Evolutionary conservation across 192 early-diverging fungal species (phyloP).

Genomic region (Coemansia sp.): DNA sequence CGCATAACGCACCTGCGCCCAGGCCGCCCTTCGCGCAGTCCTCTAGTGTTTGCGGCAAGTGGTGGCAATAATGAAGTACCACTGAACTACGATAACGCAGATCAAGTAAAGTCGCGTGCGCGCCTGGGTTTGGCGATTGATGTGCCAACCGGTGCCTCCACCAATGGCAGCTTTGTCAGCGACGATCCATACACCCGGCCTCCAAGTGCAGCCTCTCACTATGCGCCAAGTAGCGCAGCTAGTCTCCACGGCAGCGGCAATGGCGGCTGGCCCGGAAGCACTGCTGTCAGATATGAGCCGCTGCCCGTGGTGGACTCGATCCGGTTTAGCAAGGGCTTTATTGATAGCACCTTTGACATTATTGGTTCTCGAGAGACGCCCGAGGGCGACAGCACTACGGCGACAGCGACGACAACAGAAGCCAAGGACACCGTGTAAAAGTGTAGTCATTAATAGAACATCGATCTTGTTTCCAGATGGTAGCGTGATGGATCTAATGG

Average conservation of each 20-base stretch:
- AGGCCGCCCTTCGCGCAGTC: conserved; percentile 10
- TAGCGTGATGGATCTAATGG: background rate
- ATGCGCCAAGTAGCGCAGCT: conserved; percentile 23
- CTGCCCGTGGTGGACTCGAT: conserved; percentile 42
- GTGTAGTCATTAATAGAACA: background rate
- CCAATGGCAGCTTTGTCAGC: background rate
- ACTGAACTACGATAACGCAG: conserved; percentile 15
- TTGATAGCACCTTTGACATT: conserved; percentile 34
- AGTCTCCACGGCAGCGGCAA: conserved; percentile 16
- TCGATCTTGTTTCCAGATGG: background rate
- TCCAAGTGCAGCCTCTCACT: conserved; percentile 13
- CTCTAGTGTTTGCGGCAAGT: background rate
- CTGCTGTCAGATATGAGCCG: conserved; percentile 30
- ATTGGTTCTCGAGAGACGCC: conserved; percentile 9
- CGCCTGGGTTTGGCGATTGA: conserved; percentile 29
- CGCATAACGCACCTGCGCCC: conserved; percentile 33
- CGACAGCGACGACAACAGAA: background rate
- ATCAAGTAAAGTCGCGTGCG: conserved; percentile 44
- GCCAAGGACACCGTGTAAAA: background rate
- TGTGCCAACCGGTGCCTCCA: background rate
- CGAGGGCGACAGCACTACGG: background rate
- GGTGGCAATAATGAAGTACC: background rate
- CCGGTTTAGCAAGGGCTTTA: conserved; percentile 54
- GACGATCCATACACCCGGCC: conserved; percentile 4
- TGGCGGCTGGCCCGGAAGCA: conserved; percentile 24